These are phyloP conservation scores for Candida methanosorbosa DNA, from an alignment of 805 yeast species.

Conservation along the genomic window DNA sequence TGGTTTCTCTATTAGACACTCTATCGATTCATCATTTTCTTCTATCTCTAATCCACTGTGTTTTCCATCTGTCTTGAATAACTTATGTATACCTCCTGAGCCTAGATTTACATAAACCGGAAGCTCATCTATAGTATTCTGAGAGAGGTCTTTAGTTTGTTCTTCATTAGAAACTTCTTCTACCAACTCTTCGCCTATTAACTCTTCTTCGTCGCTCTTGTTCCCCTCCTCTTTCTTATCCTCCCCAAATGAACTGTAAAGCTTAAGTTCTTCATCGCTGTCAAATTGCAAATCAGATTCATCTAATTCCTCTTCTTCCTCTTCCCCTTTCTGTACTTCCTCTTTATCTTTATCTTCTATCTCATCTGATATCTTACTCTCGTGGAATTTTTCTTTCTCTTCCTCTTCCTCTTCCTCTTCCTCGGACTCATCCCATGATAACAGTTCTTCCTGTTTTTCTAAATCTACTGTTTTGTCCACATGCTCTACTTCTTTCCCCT, in stretches of 20 bases:
- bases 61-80: no score
- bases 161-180: no score
- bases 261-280: not conserved
- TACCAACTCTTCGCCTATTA: not conserved
- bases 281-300: slow-evolving; percentile 1
- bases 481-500: no score
- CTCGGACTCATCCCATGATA: not conserved
- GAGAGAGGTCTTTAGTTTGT: no score
- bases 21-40: no score
- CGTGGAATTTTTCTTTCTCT: slow-evolving; percentile 1
- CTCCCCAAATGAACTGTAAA: not conserved
- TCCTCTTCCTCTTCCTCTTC: slow-evolving; percentile 4
- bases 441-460: no score
- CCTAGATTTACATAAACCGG: no score
- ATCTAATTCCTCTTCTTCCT: slow-evolving; percentile 3
- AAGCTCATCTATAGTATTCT: no score
- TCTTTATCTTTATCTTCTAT: slow-evolving; percentile 5
- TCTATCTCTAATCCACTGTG: no score
- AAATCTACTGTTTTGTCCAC: no score
- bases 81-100: no score
- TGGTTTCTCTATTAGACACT: no score
- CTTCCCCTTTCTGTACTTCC: slow-evolving; percentile 9
- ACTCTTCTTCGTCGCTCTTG: not conserved
- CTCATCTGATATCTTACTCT: slow-evolving; percentile 1
- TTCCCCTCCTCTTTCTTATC: not conserved